Evolutionary conservation across 345 rosid species (phyloP), one percentile per base, ranked within the genome.

Genomic region (Sisymbrium altissimum): DNA sequence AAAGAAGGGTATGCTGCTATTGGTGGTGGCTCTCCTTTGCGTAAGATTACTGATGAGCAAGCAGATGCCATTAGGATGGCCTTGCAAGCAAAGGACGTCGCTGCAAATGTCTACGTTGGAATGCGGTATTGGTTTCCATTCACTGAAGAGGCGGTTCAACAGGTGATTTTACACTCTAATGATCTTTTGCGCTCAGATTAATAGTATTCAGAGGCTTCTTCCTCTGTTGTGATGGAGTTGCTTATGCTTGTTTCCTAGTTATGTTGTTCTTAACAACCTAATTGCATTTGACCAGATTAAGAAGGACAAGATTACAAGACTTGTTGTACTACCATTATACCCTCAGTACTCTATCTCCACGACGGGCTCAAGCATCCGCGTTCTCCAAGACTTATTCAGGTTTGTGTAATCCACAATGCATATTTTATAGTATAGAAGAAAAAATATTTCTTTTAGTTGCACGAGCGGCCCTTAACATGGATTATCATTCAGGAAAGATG

Each of bases 1-100:
- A 92, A 84, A 84, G 97, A 92, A 84, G 99, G 96, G 59, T 95
- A 95, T 87, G 99, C 99, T 80, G 84, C 97, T 54, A 92, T 95
- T 41, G 99, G 99, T 41, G 99, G 99, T 36, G 92, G 97, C 61
- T 95, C 97, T 19, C 97, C 97, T 49, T 48, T 90, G 82, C 89
- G 96, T 68, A 90, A 84, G 75, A 88, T 92, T 63, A 95, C 98
- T 1, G 85, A 87, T 79, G 96, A 90, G 78, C 97, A 90, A 92
- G 97, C 97, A 1, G 65, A 86, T 77, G 97, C 89, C 29, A 84
- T 92, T 66, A 73, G 70, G 76, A 74, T 69, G 77, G 89, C 96
- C 38, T 84, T 90, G 68, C 75, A 87, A 72, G 84, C 79, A 17
- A 92, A 92, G 86, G 77, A 86, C 36, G 9, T 92, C 73, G 45